Evolutionary conservation across 179 eudicot species (phyloP), one percentile per base, ranked within the genome.

Genomic region (Silene noctiflora): DNA sequence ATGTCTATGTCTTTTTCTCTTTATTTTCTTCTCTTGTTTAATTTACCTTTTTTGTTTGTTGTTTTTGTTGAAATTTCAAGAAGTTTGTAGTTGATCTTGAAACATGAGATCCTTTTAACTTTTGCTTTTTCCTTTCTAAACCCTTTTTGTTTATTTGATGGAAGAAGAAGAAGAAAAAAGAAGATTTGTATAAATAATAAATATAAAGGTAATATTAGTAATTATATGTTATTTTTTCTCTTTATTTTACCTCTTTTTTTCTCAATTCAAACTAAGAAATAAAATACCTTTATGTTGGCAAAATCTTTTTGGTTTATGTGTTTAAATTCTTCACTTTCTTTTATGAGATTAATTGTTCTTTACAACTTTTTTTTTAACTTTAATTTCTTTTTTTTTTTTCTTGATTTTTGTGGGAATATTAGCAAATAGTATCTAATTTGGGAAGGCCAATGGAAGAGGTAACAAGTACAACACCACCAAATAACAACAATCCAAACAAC

Each of bases 361-460:
- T 25, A 46, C 76, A 67, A 71, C 69, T 75, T 78, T 78, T 58
- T 58, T 61, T 12, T 21, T 64, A 67, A 61, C 68, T 56, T 73
- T 33, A 63, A 29, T 62, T 73, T 35, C 16, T 53, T 3, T 48
- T 61, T 55, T 3, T 48, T 61, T 55, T 74, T 70, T 61, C 21
- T 70, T 77, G 21, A 16, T 74, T 39, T 11, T 56, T 63, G 71
- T 78, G 78, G 81, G 68, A 64, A 61, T 58, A 25, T 44, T 69
- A 73, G 81, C 81, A 86, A 77, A 81, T 83, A 78, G 75, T 75
- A 73, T 80, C 68, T 86, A 81, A 78, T 71, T 70, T 76, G 29
- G 81, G 74, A 71, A 86, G 83, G 77, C 58, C 85, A 77, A 84
- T 83, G 86, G 93, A 83, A 73, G 91, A 86, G 74, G 69, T 78